These are phyloP conservation scores for Ceratobasidium papillatum DNA, from an alignment of 1,284 basidiomycete genomes.

Conservation along the genomic window DNA sequence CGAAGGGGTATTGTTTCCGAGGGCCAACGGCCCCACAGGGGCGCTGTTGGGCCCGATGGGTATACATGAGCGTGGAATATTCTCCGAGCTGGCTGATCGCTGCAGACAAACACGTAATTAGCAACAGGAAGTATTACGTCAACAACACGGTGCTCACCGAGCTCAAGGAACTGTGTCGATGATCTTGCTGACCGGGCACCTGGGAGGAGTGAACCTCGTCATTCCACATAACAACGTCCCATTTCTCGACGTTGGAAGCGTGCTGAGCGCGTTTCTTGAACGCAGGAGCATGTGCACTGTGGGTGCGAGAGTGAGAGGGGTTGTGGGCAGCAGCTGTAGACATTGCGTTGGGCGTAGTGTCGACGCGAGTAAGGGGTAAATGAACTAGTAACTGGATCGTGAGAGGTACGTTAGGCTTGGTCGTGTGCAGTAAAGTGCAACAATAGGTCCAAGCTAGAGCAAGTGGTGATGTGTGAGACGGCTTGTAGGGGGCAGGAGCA, in stretches of 20 bases:
- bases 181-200: neutral
- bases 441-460: neutral
- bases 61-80: slow-evolving; percentile 3
- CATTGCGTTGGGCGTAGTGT: slow-evolving; percentile 3
- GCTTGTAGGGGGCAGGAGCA: neutral
- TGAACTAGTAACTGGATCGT: neutral
- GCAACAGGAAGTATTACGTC: neutral
- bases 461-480: neutral
- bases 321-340: neutral
- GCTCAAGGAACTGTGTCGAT: neutral
- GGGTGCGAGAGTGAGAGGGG: neutral
- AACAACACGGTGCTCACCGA: neutral
- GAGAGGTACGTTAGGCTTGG: neutral
- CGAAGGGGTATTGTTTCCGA: neutral
- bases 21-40: slow-evolving; percentile 4
- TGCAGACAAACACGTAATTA: neutral
- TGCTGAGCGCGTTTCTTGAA: slow-evolving; percentile 31
- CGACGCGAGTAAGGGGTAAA: neutral
- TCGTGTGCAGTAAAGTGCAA: neutral
- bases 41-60: neutral
- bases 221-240: slow-evolving; percentile 35
- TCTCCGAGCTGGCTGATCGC: slow-evolving; percentile 3
- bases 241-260: slow-evolving; percentile 21
- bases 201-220: slow-evolving; percentile 27
- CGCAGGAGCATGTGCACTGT: slow-evolving; percentile 13